Base-by-base conservation (phyloP, 495 filamentous ascomycete genomes). In the Parathielavia hyrcaniae region DNA sequence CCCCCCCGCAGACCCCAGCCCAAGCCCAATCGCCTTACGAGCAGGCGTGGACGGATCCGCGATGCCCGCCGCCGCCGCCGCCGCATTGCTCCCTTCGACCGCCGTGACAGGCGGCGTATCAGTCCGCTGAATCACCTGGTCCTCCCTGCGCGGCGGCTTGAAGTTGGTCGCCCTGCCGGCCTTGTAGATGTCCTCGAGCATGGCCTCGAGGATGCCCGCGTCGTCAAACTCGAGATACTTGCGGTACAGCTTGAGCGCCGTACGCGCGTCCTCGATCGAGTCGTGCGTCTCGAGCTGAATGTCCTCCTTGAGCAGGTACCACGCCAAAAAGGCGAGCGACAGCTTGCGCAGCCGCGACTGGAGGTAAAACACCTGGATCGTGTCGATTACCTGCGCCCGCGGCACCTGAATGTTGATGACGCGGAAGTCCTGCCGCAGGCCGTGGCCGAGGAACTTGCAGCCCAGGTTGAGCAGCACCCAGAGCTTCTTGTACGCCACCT, bases 361-460 rank as follows among this genome's bases (percentile, higher is more conserved):
- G 50, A 87, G 78, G 72, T 86, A 90, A 75, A 92, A 97, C 17
- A 95, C 77, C 47, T 91, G 84, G 35, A 89, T 88, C 2, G 93
- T 99, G 70, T 99, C 93, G 36, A 97, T 87, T 16, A 95, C 86
- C 67, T 99, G 93, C 34, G 80, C 71, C 69, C 89, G 90, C 3
- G 95, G 93, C 6, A 98, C 86, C 67, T 96, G 88, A 54, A 99
- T 96, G 69, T 99, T 97, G 73, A 96, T 95, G 50, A 90, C 93
- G 39, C 93, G 89, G 75, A 97, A 99, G 67, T 99, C 93, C 53
- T 91, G 91, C 49, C 85, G 84, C 23, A 99, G 74, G 10, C 91
- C 90, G 69, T 99, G 93, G 9, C 93, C 93, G 32, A 99, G 83
- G 71, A 99, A 99, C 46, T 87, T 77, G 72, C 89, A 95, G 32